A percentile compares a stretch with the other conserved stretches of the same genome.
Evolutionary conservation across 192 early-diverging fungal species (phyloP).

Genomic region (Lunasporangiospora selenospora): DNA sequence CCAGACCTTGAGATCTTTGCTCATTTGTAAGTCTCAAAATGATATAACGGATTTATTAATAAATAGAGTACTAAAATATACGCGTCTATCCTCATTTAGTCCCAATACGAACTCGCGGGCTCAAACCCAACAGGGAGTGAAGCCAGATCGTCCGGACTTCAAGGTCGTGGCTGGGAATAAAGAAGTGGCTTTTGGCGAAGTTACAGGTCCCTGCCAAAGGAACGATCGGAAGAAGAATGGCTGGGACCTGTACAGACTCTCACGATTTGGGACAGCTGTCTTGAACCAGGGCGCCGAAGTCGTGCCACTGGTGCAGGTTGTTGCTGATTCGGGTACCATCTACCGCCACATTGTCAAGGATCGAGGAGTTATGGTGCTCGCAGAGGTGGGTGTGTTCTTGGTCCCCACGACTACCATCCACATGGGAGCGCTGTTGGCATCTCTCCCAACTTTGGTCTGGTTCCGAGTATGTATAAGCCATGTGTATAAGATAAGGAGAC

Average conservation of each 20-base stretch:
- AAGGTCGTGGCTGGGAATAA: conserved; percentile 9
- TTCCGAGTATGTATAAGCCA: conserved; percentile 5
- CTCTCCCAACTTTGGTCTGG: conserved; percentile 2
- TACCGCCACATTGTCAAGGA: conserved; percentile 17
- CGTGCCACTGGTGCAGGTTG: conserved; percentile 11
- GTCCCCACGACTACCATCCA: conserved; percentile 4
- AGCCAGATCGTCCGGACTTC: conserved; percentile 17
- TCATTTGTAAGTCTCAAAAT: conserved; percentile 14
- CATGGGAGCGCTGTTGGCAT: conserved; percentile 11
- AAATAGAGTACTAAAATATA: too few species aligned
- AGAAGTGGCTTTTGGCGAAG: conserved; percentile 14
- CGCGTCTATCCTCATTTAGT: background rate
- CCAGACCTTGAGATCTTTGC: conserved; percentile 12
- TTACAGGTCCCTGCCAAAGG: conserved; percentile 13
- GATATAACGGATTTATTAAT: too few species aligned
- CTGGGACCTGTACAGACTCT: conserved; percentile 16
- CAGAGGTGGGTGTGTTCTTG: conserved; percentile 17
- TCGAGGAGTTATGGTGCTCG: conserved; percentile 18
- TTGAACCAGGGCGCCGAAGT: conserved; percentile 5
- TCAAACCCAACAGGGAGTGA: conserved; percentile 5
- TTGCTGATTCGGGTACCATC: conserved; percentile 4
- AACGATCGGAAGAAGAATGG: conserved; percentile 23
- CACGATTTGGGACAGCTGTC: conserved; percentile 18
- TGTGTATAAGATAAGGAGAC: too few species aligned
- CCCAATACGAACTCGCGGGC: conserved; percentile 9